Base-by-base conservation (phyloP, 2,329 filamentous ascomycete species). In the Bipolaris zeicola region DNA sequence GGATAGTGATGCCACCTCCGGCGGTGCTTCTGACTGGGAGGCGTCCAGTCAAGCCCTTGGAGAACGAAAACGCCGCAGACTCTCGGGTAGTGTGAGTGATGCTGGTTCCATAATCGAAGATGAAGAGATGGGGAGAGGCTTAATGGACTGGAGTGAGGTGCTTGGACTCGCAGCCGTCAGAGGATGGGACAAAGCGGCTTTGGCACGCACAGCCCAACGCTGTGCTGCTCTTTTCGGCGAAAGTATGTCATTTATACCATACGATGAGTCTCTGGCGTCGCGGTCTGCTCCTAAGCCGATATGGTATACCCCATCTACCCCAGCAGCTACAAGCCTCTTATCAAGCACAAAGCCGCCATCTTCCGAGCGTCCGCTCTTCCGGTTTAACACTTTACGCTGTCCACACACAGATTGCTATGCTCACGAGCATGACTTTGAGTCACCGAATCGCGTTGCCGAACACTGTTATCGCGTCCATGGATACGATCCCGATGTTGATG, bases 61-160 rank as follows among this genome's bases (percentile, higher is more conserved):
- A 10, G 38, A 18, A 43, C 56, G 58, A 22, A 66, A 61, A 42
- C 63, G 62, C n/a, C 55, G 51, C 28, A 60, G 53, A 45, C 64
- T 65, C 13, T 55, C 31, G 33, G 62, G 53, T 33, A 60, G 47
- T 6, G 26, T 45, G 22, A 52, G 51, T 7, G 58, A 48, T 20
- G 57, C 65, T 2, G 54, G 57, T 16, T 63, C 61, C 13, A 63
- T 28, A 22, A 55, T 39, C 11, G 58, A 58, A 22, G 61, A 67
- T 41, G 44, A 57, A 42, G 50, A 50, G 22, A 37, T 26, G 18
- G 58, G 65, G 37, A 55, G 54, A 33, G 63, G 67, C 13, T 59
- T 73, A 6, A 63, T 74, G 20, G 90, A 96, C 77, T 98, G 94
- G 94, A 89, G 87, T 63, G 91, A 96, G 63, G 84, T 97, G 1